phyloP scores from a whole-genome alignment of 1,284 basidiomycete species.

The Porodaedalea pini region DNA sequence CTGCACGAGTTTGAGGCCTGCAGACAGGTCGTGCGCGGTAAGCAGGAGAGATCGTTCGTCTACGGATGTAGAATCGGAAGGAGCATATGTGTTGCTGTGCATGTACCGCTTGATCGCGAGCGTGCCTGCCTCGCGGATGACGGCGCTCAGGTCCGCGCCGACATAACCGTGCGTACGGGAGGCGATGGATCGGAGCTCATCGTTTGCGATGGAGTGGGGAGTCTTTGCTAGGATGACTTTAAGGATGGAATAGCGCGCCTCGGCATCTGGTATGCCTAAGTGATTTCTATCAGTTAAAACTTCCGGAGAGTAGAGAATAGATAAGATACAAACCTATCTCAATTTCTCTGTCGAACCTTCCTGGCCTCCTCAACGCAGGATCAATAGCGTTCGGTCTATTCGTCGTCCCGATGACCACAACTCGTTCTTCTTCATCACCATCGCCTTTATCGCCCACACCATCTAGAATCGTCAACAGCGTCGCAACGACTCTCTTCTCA shows the following conservation, averaged over 20 bases:
- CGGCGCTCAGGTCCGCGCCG: conserved; percentile 90
- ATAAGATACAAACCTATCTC: conserved; percentile 76
- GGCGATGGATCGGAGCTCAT: conserved; percentile 67
- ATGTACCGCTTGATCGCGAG: conserved; percentile 85
- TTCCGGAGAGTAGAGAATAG: neutral
- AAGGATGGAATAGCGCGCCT: conserved; percentile 81
- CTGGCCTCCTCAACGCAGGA: conserved; percentile 90
- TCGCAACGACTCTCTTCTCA: conserved; percentile 94
- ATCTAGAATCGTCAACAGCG: conserved; percentile 91
- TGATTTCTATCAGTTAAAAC: neutral
- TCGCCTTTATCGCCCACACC: conserved; percentile 68
- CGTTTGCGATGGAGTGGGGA: conserved; percentile 66
- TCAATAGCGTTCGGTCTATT: conserved; percentile 98
- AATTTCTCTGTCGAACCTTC: conserved; percentile 94
- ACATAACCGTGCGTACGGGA: conserved; percentile 93
- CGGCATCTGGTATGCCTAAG: conserved; percentile 83
- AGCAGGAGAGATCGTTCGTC: conserved; percentile 41
- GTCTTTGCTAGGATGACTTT: conserved; percentile 77
- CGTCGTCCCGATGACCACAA: conserved; percentile 96
- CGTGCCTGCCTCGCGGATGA: conserved; percentile 92
- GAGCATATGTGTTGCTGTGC: conserved; percentile 26
- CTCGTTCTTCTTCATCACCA: conserved; percentile 46
- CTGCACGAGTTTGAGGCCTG: conserved; percentile 75
- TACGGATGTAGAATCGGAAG: conserved; percentile 17
- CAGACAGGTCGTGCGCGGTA: conserved; percentile 61